Conservation (phyloP, 2,329 filamentous ascomycete species). For the Scytalidium sp. region DNA sequence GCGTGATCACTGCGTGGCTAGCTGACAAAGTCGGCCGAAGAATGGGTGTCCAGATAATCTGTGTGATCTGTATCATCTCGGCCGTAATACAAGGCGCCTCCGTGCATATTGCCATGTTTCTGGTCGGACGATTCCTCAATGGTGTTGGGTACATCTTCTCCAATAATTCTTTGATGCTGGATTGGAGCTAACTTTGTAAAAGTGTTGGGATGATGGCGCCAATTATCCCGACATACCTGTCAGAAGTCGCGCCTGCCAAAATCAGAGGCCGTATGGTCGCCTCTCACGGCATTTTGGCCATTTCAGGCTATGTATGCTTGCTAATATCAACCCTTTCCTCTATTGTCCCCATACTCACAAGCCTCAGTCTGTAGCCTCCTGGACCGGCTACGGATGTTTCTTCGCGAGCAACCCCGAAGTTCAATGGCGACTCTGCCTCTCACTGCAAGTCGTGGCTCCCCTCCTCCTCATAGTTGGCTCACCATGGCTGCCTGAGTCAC, state of each 20-base stretch:
- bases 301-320: slow-evolving; percentile 1
- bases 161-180: neutral
- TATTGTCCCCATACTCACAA: neutral
- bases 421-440: slow-evolving; percentile 22
- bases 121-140: slow-evolving; percentile 11
- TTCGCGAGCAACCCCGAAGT: slow-evolving; percentile 18
- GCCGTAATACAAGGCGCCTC: slow-evolving; percentile 13
- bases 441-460: slow-evolving; percentile 20
- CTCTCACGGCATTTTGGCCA: neutral
- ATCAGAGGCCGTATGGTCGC: slow-evolving; percentile 4
- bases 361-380: slow-evolving; percentile 13
- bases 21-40: slow-evolving; percentile 9
- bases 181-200: neutral
- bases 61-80: slow-evolving; percentile 11
- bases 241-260: neutral
- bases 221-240: neutral
- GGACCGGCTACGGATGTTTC: slow-evolving; percentile 27
- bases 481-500: slow-evolving; percentile 24
- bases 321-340: neutral
- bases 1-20: slow-evolving; percentile 1
- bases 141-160: slow-evolving; percentile 7
- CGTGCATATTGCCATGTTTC: slow-evolving; percentile 14
- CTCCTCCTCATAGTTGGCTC: slow-evolving; percentile 18
- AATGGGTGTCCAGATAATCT: slow-evolving; percentile 8
- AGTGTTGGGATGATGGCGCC: slow-evolving; percentile 1